Evolutionary conservation across 345 rosid genomes (phyloP), one percentile per base, ranked within the genome.

Genomic region (Gossypium sturtianum): DNA sequence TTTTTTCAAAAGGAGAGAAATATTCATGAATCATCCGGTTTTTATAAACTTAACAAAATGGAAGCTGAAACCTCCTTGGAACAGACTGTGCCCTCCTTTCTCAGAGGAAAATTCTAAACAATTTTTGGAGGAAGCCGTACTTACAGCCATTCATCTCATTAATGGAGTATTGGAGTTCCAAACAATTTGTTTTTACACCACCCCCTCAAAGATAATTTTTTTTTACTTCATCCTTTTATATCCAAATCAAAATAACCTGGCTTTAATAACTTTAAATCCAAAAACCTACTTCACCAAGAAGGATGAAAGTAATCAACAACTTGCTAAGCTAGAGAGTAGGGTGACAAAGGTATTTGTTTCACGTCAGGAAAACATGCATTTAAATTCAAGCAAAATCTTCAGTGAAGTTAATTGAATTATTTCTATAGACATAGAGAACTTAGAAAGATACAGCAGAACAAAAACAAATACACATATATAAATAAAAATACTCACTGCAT

Each of bases 401-500:
- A 23, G 16, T 59, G 2, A 25, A 23, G 38, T 49, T 7, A 12
- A 43, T 25, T 58, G 58, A 9, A 71, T 17, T 56, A 29, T 56
- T 48, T 65, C 44, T 20, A n/a, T 15, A 56, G 20, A 13, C 23
- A 51, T 16, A 34, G 13, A 52, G 15, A 17, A 67, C 4, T 15
- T n/a, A 2, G 61, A 58, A 70, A 15, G 61, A 9, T 3, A 65
- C 13, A 12, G 5, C 41, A 64, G 15, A 4, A 69, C n/a, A 62
- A 22, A 44, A 10, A 45, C 51, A 12, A 4, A 34, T 34, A 34
- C 0, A 57, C 22, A 12, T 23, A 59, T 23, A 23, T 19, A 45
- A 66, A 12, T 2, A 66, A n/a, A 59, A 12, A 68, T 13, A 78
- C 92, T 87, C 70, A 88, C 91, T 71, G 81, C 64, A 81, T 70